Evolutionary conservation across 805 yeast species (phyloP).

Genomic region (Nakazawaea pomicola): DNA sequence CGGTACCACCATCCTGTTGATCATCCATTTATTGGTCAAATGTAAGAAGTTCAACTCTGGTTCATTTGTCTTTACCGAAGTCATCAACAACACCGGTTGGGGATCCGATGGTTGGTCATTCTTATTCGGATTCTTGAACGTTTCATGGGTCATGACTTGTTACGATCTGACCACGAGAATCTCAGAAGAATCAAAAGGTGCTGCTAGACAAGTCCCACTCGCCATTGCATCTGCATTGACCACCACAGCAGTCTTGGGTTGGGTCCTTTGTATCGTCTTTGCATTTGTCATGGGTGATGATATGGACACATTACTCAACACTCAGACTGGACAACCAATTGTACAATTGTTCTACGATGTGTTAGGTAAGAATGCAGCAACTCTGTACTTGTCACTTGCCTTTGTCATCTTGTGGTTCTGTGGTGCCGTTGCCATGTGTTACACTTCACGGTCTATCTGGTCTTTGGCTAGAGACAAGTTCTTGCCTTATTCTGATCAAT

Average conservation of each 20-base stretch:
- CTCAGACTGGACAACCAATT: slow-evolving; percentile 43
- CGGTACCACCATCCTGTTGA: slow-evolving; percentile 42
- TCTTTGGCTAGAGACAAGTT: slow-evolving; percentile 55
- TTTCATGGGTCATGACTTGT: slow-evolving; percentile 55
- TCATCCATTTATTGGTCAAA: slow-evolving; percentile 48
- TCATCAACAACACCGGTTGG: slow-evolving; percentile 48
- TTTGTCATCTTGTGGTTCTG: slow-evolving; percentile 48
- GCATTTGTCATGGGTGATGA: slow-evolving; percentile 40
- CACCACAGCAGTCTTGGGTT: slow-evolving; percentile 45
- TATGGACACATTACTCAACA: slow-evolving; percentile 26
- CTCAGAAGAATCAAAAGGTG: slow-evolving; percentile 51
- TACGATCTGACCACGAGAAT: slow-evolving; percentile 53
- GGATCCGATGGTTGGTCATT: slow-evolving; percentile 49
- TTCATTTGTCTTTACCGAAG: slow-evolving; percentile 40
- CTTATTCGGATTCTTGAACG: slow-evolving; percentile 51
- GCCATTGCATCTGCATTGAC: slow-evolving; percentile 53
- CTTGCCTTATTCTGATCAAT: slow-evolving; percentile 38
- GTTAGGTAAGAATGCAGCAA: slow-evolving; percentile 49
- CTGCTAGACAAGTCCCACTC: slow-evolving; percentile 50
- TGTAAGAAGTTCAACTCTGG: slow-evolving; percentile 43
- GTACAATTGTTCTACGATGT: slow-evolving; percentile 47
- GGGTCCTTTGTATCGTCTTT: slow-evolving; percentile 42
- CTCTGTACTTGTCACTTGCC: slow-evolving; percentile 43
- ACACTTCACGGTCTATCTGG: slow-evolving; percentile 49
- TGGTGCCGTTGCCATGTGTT: slow-evolving; percentile 47